Base-by-base conservation (phyloP, 108 stramenopile species). In the Skeletonema costatum region DNA sequence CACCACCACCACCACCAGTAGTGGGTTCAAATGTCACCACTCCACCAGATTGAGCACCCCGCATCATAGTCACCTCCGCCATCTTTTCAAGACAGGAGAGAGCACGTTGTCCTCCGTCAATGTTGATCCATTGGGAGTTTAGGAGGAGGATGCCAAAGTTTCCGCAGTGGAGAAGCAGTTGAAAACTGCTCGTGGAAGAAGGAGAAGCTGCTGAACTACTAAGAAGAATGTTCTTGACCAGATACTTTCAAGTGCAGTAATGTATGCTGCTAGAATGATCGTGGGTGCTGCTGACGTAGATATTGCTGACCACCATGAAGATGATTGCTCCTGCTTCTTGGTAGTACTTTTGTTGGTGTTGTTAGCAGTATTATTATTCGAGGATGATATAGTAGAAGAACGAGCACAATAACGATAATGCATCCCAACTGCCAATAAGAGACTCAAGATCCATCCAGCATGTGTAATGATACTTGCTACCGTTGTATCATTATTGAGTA, bases 31-130 rank as follows among this genome's bases (percentile, higher is more conserved):
- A 81, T n/a, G 83, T 78, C 4, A 89, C 83, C 11, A 88, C 86
- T 10, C 88, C 88, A 56, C 90, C 90, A 56, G 88, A 86, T 70
- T 92, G 91, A 0, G 91, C 91, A 17, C 91, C 91, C 39, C 91
- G 64, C 89, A 92, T 89, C 91, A 92, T 92, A 25, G 91, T 92
- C 16, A 92, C 85, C 32, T 85, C 48, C 16, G 89, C 68, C 89
- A 92, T 88, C 64, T 87, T 79, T 51, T 89, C 86, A 46, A 92
- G 44, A 11, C 87, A 60, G 64, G 83, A 84, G 46, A 89, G 65
- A 3, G 89, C 87, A 5, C 70, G 38, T n/a, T 83, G 60, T 9
- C 87, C 87, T 21, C 73, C 61, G n/a, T 79, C 81, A 16, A 74
- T 50, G 11, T 60, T 38, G 17, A 84, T 51, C 91, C 91, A 92